Percentiles rank a stretch among this genome's conserved stretches.
phyloP scores from a whole-genome alignment of 1,139 yeast species.

The Zygoascus sp. region DNA sequence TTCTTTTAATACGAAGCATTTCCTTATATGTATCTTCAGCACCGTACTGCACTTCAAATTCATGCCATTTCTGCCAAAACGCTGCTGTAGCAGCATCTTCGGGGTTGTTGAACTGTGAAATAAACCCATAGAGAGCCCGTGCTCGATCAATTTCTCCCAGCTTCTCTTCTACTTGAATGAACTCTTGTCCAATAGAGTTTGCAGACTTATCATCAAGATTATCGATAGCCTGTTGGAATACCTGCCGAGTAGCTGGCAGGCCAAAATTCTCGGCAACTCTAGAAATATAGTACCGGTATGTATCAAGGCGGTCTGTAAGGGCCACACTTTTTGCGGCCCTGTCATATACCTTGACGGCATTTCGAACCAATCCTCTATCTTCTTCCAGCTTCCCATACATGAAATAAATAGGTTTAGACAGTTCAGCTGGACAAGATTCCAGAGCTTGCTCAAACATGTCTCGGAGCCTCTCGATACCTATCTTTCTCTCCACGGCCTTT shows the following conservation, averaged over 20 bases:
- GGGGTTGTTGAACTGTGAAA: constrained; percentile 47
- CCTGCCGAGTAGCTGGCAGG: constrained; percentile 36
- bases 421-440: constrained; percentile 46
- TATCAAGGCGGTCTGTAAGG: constrained; percentile 33
- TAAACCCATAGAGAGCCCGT: constrained; percentile 52
- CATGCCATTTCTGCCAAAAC: constrained; percentile 65
- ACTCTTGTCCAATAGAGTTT: constrained; percentile 35
- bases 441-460: constrained; percentile 69
- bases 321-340: constrained; percentile 40
- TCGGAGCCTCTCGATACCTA: constrained; percentile 55
- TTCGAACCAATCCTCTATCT: constrained; percentile 42
- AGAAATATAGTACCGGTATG: constrained; percentile 36
- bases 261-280: constrained; percentile 36
- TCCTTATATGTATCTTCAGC: constrained; percentile 67
- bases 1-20: constrained; percentile 63
- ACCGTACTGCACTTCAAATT: constrained; percentile 69
- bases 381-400: constrained; percentile 63
- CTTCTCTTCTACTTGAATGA: constrained; percentile 47
- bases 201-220: constrained; percentile 37
- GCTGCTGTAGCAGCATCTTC: constrained; percentile 27
- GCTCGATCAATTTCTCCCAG: constrained; percentile 53
- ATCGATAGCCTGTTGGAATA: constrained; percentile 44
- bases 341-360: constrained; percentile 43
- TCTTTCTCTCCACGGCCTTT: constrained; percentile 42
- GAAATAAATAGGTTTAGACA: constrained; percentile 47